Evolutionary conservation across 1,284 basidiomycete species (phyloP).

Genomic region (Fomitiporia mediterranea): DNA sequence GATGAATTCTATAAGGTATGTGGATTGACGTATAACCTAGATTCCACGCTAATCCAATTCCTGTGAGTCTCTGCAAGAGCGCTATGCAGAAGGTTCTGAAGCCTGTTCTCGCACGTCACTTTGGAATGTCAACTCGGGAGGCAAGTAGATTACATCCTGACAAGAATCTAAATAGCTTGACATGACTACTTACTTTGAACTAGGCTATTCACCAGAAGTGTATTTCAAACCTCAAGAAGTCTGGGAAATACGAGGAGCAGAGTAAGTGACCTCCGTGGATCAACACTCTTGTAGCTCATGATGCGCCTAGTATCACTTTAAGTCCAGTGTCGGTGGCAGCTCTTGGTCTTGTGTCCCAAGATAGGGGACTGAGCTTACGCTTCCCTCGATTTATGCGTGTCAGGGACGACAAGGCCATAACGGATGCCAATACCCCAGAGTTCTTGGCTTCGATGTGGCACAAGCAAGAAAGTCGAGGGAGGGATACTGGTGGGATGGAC

Average conservation of each 20-base stretch:
- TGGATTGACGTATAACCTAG: not conserved
- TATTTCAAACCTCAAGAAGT: slow-evolving; percentile 86
- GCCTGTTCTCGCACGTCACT: slow-evolving; percentile 57
- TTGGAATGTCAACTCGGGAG: slow-evolving; percentile 70
- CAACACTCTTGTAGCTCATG: not conserved
- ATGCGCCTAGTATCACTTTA: slow-evolving; percentile 62
- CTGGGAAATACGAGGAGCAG: slow-evolving; percentile 90
- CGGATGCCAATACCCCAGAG: slow-evolving; percentile 73
- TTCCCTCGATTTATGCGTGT: slow-evolving; percentile 86
- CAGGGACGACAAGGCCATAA: slow-evolving; percentile 76
- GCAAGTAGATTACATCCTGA: slow-evolving; percentile 32
- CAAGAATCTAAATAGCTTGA: slow-evolving; percentile 9
- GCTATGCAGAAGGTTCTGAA: slow-evolving; percentile 62
- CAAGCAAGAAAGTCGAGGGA: slow-evolving; percentile 50
- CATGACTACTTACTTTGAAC: slow-evolving; percentile 11
- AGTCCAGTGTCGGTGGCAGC: slow-evolving; percentile 88
- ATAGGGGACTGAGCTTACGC: slow-evolving; percentile 75
- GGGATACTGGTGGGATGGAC: slow-evolving; percentile 36
- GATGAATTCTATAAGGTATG: slow-evolving; percentile 80
- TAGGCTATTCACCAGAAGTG: slow-evolving; percentile 73
- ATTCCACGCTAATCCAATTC: slow-evolving; percentile 27
- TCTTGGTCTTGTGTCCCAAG: slow-evolving; percentile 57
- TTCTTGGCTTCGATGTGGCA: slow-evolving; percentile 68
- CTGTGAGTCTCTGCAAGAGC: slow-evolving; percentile 45
- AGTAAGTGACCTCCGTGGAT: slow-evolving; percentile 43